Conservation (phyloP, 176 grass and related monocot genomes). For the Aegilops bicornis region DNA sequence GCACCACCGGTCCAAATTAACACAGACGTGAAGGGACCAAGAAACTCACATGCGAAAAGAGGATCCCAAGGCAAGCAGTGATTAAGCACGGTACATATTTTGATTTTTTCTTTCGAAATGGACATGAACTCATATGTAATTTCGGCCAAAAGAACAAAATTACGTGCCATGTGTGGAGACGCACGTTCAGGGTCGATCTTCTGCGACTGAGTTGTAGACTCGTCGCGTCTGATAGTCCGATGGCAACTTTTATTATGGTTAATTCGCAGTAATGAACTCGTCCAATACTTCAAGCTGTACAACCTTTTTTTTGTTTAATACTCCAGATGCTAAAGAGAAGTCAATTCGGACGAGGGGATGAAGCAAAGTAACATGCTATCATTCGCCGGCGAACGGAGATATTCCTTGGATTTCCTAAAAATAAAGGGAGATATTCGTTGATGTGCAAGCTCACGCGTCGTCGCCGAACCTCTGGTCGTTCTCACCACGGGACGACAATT, state of each 20-base stretch:
- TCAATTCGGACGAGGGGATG: not conserved
- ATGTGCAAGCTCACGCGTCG: not conserved
- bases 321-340: not conserved
- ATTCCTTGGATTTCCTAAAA: conserved; percentile 3
- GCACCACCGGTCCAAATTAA: not conserved
- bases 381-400: not conserved
- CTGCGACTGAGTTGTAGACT: not conserved
- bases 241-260: not conserved
- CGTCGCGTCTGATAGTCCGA: not conserved
- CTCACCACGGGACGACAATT: conserved; percentile 20
- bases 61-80: too few species aligned
- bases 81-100: not conserved
- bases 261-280: not conserved
- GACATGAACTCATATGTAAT: not conserved
- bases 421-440: conserved; percentile 5
- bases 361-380: not conserved
- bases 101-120: not conserved
- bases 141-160: not conserved
- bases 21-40: not conserved
- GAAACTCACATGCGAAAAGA: not conserved
- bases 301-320: not conserved
- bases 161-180: not conserved
- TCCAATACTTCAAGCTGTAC: not conserved
- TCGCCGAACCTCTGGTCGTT: not conserved
- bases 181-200: not conserved